phyloP scores from a whole-genome alignment of 2,329 filamentous ascomycete genomes.

The Aureobasidium sp. region DNA sequence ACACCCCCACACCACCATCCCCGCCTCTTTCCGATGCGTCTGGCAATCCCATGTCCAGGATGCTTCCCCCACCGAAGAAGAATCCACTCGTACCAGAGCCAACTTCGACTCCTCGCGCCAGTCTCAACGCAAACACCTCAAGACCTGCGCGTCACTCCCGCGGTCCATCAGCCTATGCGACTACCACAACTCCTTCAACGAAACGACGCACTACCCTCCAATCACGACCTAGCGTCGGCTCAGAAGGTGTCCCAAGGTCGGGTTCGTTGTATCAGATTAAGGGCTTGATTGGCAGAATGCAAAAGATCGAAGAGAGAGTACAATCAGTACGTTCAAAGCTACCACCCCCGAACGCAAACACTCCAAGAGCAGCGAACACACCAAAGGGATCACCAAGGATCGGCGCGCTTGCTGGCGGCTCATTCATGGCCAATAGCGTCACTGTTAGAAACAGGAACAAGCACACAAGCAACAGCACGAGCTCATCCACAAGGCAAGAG shows the following conservation, averaged over 20 bases:
- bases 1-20: slow-evolving; percentile 76
- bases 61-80: slow-evolving; percentile 30
- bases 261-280: slow-evolving; percentile 87
- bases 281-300: slow-evolving; percentile 91
- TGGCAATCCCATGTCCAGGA: slow-evolving; percentile 38
- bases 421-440: slow-evolving; percentile 45
- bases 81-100: slow-evolving; percentile 44
- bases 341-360: slow-evolving; percentile 69
- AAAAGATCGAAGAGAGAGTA: slow-evolving; percentile 87
- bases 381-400: slow-evolving; percentile 17
- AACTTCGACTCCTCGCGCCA: slow-evolving; percentile 45
- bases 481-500: slow-evolving; percentile 26
- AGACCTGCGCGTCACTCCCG: slow-evolving; percentile 43
- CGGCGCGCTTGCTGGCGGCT: slow-evolving; percentile 38
- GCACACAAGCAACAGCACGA: slow-evolving; percentile 49
- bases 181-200: slow-evolving; percentile 31
- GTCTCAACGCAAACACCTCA: slow-evolving; percentile 30
- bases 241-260: slow-evolving; percentile 45
- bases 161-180: slow-evolving; percentile 44
- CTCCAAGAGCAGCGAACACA: slow-evolving; percentile 69
- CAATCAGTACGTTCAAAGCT: slow-evolving; percentile 87
- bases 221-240: slow-evolving; percentile 29
- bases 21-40: slow-evolving; percentile 88
- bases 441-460: slow-evolving; percentile 60
- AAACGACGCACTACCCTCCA: slow-evolving; percentile 34